Percentiles rank a stretch among this genome's conserved stretches.
These are phyloP conservation scores for Paramecium sexaurelia DNA, from an alignment of 73 alveolate species.

Conservation along the genomic window DNA sequence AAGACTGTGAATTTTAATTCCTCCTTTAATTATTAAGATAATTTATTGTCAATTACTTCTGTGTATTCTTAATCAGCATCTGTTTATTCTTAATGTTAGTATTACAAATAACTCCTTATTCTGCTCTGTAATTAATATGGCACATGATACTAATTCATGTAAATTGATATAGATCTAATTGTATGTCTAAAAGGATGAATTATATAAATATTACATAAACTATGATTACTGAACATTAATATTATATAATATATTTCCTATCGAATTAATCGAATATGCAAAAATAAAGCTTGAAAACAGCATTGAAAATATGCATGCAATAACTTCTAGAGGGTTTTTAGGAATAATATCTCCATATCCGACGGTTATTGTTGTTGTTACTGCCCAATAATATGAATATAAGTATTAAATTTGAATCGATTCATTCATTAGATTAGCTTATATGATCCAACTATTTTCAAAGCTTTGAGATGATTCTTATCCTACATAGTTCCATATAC, in stretches of 20 bases:
- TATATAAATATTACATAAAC: neutral
- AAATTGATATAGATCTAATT: neutral
- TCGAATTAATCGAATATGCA: conserved; percentile 22
- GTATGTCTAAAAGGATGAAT: neutral
- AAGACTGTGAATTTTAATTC: neutral
- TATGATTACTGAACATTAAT: neutral
- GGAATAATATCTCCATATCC: conserved; percentile 23
- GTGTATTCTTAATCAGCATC: neutral
- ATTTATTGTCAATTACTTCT: neutral
- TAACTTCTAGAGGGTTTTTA: neutral
- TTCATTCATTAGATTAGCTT: neutral
- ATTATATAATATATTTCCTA: conserved; percentile 7
- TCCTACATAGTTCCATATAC: conserved; percentile 35
- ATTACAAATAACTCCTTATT: neutral
- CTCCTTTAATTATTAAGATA: neutral
- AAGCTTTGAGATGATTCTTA: neutral
- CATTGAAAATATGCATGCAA: neutral
- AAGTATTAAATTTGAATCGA: neutral
- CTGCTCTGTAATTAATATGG: neutral
- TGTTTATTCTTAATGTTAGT: neutral
- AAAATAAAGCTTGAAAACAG: neutral
- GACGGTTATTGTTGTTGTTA: neutral
- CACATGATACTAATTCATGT: neutral
- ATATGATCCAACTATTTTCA: neutral
- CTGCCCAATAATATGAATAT: conserved; percentile 46